Percentiles rank a stretch among this genome's conserved stretches.
Conservation (phyloP, 2,329 filamentous ascomycete species). For the Claviceps capensis region DNA sequence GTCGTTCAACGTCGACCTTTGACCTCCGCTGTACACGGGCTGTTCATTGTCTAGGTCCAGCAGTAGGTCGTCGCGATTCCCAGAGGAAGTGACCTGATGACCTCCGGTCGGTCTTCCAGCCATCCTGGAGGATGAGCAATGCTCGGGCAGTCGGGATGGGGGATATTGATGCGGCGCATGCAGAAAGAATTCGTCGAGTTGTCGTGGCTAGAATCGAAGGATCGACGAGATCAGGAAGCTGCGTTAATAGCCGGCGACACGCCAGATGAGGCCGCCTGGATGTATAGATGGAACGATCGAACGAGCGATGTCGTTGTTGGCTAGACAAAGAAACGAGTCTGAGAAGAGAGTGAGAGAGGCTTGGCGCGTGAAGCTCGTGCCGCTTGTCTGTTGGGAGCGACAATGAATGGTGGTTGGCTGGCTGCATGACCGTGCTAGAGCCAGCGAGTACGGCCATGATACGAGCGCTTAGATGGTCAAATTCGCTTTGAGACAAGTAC, state of each 20-base stretch:
- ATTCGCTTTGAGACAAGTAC: background rate
- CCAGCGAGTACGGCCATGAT: background rate
- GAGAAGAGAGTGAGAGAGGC: background rate
- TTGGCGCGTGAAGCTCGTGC: too few species aligned
- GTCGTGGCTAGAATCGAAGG: background rate
- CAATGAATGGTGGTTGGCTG: background rate
- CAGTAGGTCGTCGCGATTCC: conserved; percentile 45
- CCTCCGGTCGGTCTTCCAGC: conserved; percentile 39
- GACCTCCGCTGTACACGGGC: conserved; percentile 60
- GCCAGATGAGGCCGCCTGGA: background rate
- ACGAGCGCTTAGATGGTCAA: background rate
- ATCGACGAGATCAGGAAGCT: background rate
- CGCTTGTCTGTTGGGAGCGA: background rate
- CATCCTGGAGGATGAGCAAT: conserved; percentile 38
- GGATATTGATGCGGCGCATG: conserved; percentile 18
- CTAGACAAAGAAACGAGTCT: background rate
- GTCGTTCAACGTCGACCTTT: conserved; percentile 66
- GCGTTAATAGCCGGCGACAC: background rate
- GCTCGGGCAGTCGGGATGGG: conserved; percentile 17
- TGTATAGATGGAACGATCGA: background rate
- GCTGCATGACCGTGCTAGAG: background rate
- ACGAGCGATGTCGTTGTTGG: background rate
- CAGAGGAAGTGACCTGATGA: conserved; percentile 35
- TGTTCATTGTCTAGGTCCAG: conserved; percentile 62
- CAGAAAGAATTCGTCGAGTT: conserved; percentile 13